A percentile compares a stretch with the other conserved stretches of the same genome.
Conservation (phyloP, 371 early-diverging fungal species). For the Mortierella sp. region DNA sequence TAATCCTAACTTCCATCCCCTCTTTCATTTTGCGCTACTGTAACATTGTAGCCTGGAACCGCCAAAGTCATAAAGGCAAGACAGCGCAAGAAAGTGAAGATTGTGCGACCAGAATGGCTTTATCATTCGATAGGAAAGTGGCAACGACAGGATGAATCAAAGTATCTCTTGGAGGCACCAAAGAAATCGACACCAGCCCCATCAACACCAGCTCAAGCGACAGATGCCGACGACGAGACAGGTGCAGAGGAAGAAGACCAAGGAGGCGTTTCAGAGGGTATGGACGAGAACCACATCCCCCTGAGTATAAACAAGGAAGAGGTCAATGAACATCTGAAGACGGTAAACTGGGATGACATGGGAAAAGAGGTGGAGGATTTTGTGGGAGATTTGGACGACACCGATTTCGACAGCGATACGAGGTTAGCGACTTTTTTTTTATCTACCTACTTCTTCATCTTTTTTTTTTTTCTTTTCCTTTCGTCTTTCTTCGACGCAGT, state of each 20-base stretch:
- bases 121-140: constrained; percentile 67
- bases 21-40: neutral
- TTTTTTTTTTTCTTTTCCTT: neutral
- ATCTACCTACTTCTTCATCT: neutral
- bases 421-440: constrained; percentile 32
- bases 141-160: constrained; percentile 64
- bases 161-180: constrained; percentile 56
- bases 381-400: constrained; percentile 62
- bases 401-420: constrained; percentile 61
- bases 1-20: neutral
- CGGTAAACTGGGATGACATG: constrained; percentile 66
- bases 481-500: neutral
- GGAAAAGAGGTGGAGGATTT: constrained; percentile 69
- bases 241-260: constrained; percentile 48
- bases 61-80: constrained; percentile 36
- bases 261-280: constrained; percentile 40
- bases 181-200: constrained; percentile 25
- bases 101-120: constrained; percentile 58
- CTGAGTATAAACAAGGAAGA: constrained; percentile 55
- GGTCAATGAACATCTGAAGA: constrained; percentile 59
- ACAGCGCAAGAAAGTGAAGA: constrained; percentile 17
- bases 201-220: constrained; percentile 21
- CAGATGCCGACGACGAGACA: constrained; percentile 47
- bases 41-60: constrained; percentile 39
- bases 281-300: constrained; percentile 42